Evolutionary conservation across 2,329 filamentous ascomycete species (phyloP).

Genomic region (Tolypocladium cylindrosporum): DNA sequence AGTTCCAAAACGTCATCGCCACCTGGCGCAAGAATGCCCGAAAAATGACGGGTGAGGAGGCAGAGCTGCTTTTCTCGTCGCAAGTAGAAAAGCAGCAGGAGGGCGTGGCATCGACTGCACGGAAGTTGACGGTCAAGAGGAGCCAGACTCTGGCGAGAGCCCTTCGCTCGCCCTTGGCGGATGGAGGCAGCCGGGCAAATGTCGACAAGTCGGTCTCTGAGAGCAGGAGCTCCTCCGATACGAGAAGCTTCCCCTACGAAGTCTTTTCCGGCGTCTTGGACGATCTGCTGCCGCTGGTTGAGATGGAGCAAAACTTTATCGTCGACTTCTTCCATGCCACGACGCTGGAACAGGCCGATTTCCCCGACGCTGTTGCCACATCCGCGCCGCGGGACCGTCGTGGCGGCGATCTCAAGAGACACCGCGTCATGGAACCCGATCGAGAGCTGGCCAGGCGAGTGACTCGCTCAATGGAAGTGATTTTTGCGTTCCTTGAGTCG

Average conservation of each 20-base stretch:
- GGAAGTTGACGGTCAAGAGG: slow-evolving; percentile 88
- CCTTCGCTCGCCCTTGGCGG: slow-evolving; percentile 57
- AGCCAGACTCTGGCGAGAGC: slow-evolving; percentile 77
- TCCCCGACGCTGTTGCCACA: slow-evolving; percentile 66
- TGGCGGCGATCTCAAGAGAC: slow-evolving; percentile 61
- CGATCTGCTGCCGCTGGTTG: slow-evolving; percentile 71
- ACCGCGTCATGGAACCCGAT: slow-evolving; percentile 79
- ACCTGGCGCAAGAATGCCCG: slow-evolving; percentile 73
- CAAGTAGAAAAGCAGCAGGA: slow-evolving; percentile 79
- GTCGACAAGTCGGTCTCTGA: slow-evolving; percentile 50
- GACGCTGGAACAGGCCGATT: slow-evolving; percentile 73
- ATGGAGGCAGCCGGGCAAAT: slow-evolving; percentile 40
- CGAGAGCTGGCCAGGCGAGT: slow-evolving; percentile 76
- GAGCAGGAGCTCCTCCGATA: slow-evolving; percentile 53
- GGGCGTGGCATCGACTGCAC: slow-evolving; percentile 62
- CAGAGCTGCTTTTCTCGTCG: slow-evolving; percentile 78
- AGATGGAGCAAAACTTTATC: slow-evolving; percentile 93
- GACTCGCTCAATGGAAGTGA: slow-evolving; percentile 77
- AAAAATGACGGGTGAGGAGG: slow-evolving; percentile 67
- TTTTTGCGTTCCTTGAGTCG: slow-evolving; percentile 72
- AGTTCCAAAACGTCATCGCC: slow-evolving; percentile 68
- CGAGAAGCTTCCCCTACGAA: slow-evolving; percentile 65
- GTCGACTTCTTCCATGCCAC: slow-evolving; percentile 95
- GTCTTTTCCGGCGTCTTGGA: slow-evolving; percentile 72
- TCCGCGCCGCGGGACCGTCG: slow-evolving; percentile 56